These are phyloP conservation scores for Kitagawia praeruptora DNA, from an alignment of 129 eudicot genomes.

Conservation along the genomic window DNA sequence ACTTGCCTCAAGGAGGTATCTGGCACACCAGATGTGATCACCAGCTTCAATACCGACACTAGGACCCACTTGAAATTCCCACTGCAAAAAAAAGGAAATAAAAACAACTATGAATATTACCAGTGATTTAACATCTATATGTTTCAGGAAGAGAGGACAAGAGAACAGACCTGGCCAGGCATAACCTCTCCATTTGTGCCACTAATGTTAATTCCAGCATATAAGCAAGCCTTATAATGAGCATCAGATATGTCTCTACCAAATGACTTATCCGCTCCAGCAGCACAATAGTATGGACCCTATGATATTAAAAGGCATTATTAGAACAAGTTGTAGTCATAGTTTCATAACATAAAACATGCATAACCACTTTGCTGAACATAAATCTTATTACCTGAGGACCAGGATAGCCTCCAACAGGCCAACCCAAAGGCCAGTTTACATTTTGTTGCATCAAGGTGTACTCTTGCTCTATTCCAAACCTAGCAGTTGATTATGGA, in stretches of 20 bases:
- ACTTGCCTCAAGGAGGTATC: slow-evolving; percentile 92
- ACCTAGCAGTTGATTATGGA: slow-evolving; percentile 39
- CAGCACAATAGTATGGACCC: slow-evolving; percentile 99
- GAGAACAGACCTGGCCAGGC: slow-evolving; percentile 90
- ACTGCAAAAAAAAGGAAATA: slow-evolving; percentile 29
- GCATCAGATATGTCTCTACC: slow-evolving; percentile 97
- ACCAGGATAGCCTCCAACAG: slow-evolving; percentile 98
- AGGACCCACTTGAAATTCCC: slow-evolving; percentile 99
- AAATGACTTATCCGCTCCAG: slow-evolving; percentile 94
- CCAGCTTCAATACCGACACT: slow-evolving; percentile 95
- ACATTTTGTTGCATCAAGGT: slow-evolving; percentile 77
- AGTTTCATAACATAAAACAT: not conserved
- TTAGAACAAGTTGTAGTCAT: not conserved
- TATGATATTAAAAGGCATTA: slow-evolving; percentile 1
- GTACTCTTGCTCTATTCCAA: slow-evolving; percentile 96
- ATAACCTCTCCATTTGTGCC: slow-evolving; percentile 99
- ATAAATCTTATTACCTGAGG: slow-evolving; percentile 60
- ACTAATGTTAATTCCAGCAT: slow-evolving; percentile 94
- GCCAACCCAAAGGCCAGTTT: slow-evolving; percentile 99
- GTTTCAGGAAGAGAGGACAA: slow-evolving; percentile 6
- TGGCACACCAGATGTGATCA: slow-evolving; percentile 93
- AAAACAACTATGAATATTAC: not conserved
- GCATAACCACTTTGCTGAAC: not conserved
- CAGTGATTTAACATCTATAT: not conserved
- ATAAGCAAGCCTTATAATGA: slow-evolving; percentile 97